These are phyloP conservation scores for Schwanniomyces occidentalis DNA, from an alignment of 805 yeast species.

Conservation along the genomic window DNA sequence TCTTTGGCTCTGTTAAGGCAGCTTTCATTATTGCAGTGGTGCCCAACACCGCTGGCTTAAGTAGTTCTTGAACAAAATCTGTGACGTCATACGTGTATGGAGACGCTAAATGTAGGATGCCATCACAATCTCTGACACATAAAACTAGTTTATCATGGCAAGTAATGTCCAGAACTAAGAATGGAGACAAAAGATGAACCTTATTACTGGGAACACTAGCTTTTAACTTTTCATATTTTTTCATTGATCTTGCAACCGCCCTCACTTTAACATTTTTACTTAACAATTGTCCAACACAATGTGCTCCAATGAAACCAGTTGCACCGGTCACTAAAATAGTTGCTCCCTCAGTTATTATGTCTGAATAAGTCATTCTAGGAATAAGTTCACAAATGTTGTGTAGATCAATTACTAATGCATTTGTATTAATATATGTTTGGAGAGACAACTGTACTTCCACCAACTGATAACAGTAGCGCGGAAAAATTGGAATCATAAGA, in stretches of 20 bases:
- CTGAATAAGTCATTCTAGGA: background rate
- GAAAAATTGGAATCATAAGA: no score
- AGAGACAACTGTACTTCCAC: no score
- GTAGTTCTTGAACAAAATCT: conserved; percentile 44
- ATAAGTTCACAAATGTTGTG: no score
- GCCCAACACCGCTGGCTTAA: conserved; percentile 52
- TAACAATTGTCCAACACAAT: conserved; percentile 14
- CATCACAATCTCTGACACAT: conserved; percentile 17
- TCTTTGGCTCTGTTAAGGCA: conserved; percentile 7
- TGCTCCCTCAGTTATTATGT: conserved; percentile 5
- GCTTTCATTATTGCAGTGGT: conserved; percentile 19
- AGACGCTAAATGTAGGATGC: conserved; percentile 47
- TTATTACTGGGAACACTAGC: conserved; percentile 1
- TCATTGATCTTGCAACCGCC: conserved; percentile 2
- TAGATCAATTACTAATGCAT: no score
- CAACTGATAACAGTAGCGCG: no score
- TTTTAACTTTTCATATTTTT: conserved; percentile 5
- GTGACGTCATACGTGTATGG: conserved; percentile 45
- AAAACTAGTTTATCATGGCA: conserved; percentile 2
- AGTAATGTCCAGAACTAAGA: conserved; percentile 4
- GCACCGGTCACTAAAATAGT: conserved; percentile 18
- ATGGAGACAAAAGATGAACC: conserved; percentile 1
- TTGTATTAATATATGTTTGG: no score
- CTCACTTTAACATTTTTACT: conserved; percentile 3
- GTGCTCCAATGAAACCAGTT: conserved; percentile 20